phyloP scores from a whole-genome alignment of 2,329 filamentous ascomycete genomes.

The Pezicula rhizophila region DNA sequence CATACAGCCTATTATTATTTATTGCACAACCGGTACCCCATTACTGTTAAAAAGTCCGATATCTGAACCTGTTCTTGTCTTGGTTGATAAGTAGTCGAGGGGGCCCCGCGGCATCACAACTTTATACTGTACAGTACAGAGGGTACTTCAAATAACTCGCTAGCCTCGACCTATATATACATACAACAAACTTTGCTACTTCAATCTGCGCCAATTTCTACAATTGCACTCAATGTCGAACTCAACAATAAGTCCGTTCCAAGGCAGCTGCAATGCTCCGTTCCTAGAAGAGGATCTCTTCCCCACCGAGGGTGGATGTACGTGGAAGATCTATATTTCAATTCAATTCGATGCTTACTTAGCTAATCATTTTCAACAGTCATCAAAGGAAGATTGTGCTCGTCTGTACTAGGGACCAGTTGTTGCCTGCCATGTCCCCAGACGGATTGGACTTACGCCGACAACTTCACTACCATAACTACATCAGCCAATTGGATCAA shows the following conservation, averaged over 20 bases:
- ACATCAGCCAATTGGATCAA: slow-evolving; percentile 76
- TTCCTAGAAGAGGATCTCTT: slow-evolving; percentile 63
- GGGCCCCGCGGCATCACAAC: too few relatives aligned
- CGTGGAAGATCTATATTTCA: slow-evolving; percentile 21
- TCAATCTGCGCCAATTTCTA: not conserved
- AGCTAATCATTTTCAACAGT: slow-evolving; percentile 32
- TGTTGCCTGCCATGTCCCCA: slow-evolving; percentile 92
- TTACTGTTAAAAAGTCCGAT: too few relatives aligned
- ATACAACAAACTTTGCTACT: not conserved
- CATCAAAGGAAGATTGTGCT: slow-evolving; percentile 51
- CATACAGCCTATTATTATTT: not conserved
- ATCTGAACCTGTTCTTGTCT: too few relatives aligned
- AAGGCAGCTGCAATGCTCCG: slow-evolving; percentile 57
- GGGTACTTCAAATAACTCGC: too few relatives aligned
- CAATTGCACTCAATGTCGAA: slow-evolving; percentile 8
- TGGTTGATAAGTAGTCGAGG: too few relatives aligned
- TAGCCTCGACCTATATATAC: not conserved
- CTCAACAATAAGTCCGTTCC: slow-evolving; percentile 8
- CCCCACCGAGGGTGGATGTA: slow-evolving; percentile 60
- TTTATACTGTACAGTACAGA: too few relatives aligned
- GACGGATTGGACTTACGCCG: slow-evolving; percentile 67
- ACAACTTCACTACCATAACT: slow-evolving; percentile 54
- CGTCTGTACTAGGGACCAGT: slow-evolving; percentile 42
- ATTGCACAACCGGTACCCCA: too few relatives aligned
- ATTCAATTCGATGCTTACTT: slow-evolving; percentile 1